Evolutionary conservation across 495 filamentous ascomycete genomes (phyloP), one percentile per base, ranked within the genome.

Genomic region (Pseudevernia furfuracea): DNA sequence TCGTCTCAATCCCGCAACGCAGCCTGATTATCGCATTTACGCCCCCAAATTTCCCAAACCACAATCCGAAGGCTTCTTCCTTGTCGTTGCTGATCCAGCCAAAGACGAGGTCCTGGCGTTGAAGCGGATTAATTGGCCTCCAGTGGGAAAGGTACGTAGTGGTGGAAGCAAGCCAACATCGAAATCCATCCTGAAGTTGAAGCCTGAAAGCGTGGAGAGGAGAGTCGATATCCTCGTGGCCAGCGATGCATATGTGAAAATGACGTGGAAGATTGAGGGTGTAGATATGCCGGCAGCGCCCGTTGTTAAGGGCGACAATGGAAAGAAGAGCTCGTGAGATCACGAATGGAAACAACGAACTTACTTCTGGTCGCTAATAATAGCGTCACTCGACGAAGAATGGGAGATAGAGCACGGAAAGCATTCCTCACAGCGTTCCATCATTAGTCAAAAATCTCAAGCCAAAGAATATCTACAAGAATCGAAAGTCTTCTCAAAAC

Each of bases 1-100:
- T 17, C 84, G 94, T 0, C 76, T 82, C 58, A 97, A 97, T 75
- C 66, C 80, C 21, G 72, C 85, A 39, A 76, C 74, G 0, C 82
- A 84, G 67, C 74, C 80, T 21, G 87, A 89, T 25, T 87, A 80
- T 68, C 81, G 86, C 41, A 87, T 96, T 65, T 96, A 85, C 67
- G 90, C 94, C 0, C 93, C 94, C 12, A 80, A 82, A 6, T 97
- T 94, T 76, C 95, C 94, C 0, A 98, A 98, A 75, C 85, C 91
- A 30, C 94, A 98, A 73, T 92, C 89, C 0, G 94, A 98, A 74
- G 92, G 95, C 2, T 97, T 85, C 83, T 97, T 97, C 73, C 81
- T 93, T 10, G 64, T 97, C 46, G 80, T 96, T 1, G 81, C 83
- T 6, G 84, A 91, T 66, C 74, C 80, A 1, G 74, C 73, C 15